Evolutionary conservation across 306 rosid species (phyloP).

Genomic region (Sicyos edulis): DNA sequence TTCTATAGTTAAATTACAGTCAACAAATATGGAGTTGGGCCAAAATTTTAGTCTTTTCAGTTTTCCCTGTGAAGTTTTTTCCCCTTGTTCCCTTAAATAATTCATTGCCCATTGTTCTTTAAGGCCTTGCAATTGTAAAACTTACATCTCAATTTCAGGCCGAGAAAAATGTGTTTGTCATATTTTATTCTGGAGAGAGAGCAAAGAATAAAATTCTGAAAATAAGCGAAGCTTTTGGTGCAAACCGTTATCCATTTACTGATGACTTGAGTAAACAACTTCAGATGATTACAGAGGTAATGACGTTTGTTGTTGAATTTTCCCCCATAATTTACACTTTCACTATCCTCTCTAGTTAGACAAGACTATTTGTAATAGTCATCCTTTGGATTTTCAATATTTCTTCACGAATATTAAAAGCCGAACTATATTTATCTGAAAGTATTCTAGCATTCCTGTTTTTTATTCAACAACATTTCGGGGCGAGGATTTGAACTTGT

Average conservation of each 20-base stretch:
- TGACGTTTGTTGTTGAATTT: neutral
- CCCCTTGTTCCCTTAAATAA: neutral
- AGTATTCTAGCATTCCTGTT: too few species aligned
- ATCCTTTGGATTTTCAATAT: too few species aligned
- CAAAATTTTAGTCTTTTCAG: neutral
- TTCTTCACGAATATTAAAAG: too few species aligned
- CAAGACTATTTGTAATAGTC: neutral
- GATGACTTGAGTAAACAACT: slow-evolving; percentile 58
- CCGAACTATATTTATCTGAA: too few species aligned
- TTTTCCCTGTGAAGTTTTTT: neutral
- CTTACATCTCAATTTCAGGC: slow-evolving; percentile 41
- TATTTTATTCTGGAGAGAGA: slow-evolving; percentile 80
- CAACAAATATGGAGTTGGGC: slow-evolving; percentile 1
- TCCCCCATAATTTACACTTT: neutral
- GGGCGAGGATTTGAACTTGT: too few species aligned
- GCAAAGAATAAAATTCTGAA: slow-evolving; percentile 66
- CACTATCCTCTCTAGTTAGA: slow-evolving; percentile 12
- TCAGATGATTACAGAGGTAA: slow-evolving; percentile 67
- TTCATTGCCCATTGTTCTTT: slow-evolving; percentile 13
- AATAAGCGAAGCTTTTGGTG: slow-evolving; percentile 81
- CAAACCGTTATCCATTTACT: slow-evolving; percentile 75
- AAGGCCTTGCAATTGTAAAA: slow-evolving; percentile 15
- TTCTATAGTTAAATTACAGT: slow-evolving; percentile 15
- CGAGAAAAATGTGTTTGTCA: slow-evolving; percentile 71
- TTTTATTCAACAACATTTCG: too few species aligned